Evolutionary conservation across 805 yeast genomes (phyloP), one percentile per base, ranked within the genome.

Genomic region (Saturnispora bothae): DNA sequence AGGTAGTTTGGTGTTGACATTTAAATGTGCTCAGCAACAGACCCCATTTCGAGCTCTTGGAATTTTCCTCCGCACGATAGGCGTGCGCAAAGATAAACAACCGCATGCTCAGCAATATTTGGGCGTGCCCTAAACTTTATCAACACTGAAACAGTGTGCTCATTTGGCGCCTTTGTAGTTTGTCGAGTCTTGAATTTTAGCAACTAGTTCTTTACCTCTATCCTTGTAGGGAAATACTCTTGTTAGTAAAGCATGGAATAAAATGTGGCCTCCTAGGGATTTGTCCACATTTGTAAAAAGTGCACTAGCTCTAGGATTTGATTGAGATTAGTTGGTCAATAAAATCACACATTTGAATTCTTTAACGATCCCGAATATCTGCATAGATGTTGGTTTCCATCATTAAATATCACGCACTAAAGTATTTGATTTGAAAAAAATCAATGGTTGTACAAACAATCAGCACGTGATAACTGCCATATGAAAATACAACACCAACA

Each of bases 301-400:
- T 1, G 86, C 78, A 47, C 78, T 73, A 1, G 89, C 92, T 43
- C 86, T 89, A 5, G 86, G 89, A 54, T 82, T 89, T 6, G 86
- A 81, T 45, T 81, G 89, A 13, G 81, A 86, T 53, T 81, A 89
- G 48, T 81, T 81, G 1, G 78, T 73, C 61, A 81, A 71, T 38
- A 81, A 76, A 0, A 81, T 81, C 0, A 89, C 89, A 36, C 79
- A 65, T 38, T 83, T 83, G 56, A 74, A 81, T 51, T 81, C 89
- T 51, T 81, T 89, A 0, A 88, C 82, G 38, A 80, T 60, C 86
- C 62, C 41, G 64, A 69, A 36, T 73, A 54, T 41, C 65, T 63
- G 5, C 71, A 64, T 25, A 73, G 55, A 58, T 72, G 76, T 42
- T 73, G 78, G 40, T 73, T 73, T 33, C 65, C 36, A 83, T 88